Percentiles rank a stretch among this genome's conserved stretches.
These are phyloP conservation scores for Hypoxylon perforatum DNA, from an alignment of 495 filamentous ascomycete genomes.

Conservation along the genomic window DNA sequence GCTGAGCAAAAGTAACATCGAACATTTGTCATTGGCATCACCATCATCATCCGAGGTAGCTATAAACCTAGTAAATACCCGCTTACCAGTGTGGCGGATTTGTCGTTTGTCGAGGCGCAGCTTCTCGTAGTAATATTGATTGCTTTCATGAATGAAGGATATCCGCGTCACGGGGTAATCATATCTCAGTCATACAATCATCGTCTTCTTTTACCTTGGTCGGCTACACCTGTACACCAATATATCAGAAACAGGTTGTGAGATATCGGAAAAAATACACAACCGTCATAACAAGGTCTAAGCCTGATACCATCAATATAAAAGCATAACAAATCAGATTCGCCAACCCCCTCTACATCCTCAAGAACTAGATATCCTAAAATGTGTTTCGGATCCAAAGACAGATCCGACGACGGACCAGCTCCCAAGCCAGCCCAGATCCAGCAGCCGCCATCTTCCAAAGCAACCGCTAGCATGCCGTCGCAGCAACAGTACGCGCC, in stretches of 20 bases:
- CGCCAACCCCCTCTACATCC: not conserved
- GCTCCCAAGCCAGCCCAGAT: constrained; percentile 43
- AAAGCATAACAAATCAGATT: too few species aligned
- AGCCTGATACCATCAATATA: too few species aligned
- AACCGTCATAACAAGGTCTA: too few species aligned
- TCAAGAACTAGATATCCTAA: constrained; percentile 5
- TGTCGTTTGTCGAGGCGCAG: not conserved
- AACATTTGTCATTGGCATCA: not conserved
- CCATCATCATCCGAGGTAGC: not conserved
- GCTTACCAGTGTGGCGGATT: not conserved
- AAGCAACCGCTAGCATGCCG: constrained; percentile 33
- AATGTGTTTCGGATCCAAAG: constrained; percentile 60
- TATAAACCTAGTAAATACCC: too few species aligned
- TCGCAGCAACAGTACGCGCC: constrained; percentile 42
- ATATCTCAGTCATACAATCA: too few species aligned
- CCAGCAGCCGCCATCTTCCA: constrained; percentile 43
- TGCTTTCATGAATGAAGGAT: not conserved
- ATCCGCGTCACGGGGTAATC: not conserved
- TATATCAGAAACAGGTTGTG: too few species aligned
- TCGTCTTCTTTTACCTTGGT: too few species aligned
- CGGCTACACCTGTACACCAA: too few species aligned
- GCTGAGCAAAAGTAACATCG: not conserved
- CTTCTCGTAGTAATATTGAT: constrained; percentile 1
- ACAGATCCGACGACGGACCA: constrained; percentile 45
- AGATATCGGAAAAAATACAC: too few species aligned